Conservation (phyloP, 208 protist species). For the Crithidia fasciculata region DNA sequence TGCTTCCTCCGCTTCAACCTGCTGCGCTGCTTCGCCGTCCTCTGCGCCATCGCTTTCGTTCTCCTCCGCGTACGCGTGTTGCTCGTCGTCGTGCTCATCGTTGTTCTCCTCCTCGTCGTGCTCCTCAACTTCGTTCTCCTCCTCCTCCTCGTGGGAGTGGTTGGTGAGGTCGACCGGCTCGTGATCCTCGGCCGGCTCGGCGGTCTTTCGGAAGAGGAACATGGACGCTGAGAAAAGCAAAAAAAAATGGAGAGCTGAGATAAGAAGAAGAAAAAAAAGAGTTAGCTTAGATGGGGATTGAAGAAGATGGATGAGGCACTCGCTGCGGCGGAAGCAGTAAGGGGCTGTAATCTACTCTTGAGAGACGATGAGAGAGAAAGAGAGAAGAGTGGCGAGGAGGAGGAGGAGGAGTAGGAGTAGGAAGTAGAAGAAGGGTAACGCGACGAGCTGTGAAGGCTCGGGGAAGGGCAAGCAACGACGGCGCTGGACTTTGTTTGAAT, state of each 20-base stretch:
- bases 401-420: not conserved
- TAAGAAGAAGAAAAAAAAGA: not conserved
- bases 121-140: not conserved
- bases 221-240: conserved; percentile 25
- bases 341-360: not conserved
- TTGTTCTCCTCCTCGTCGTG: not conserved
- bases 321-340: not conserved
- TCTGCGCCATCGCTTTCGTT: not conserved
- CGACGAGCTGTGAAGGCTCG: too few relatives aligned
- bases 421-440: not conserved
- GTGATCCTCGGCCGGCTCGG: conserved; percentile 6
- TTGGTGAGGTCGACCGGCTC: conserved; percentile 13
- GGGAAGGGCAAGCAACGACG: too few relatives aligned
- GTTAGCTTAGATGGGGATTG: too few relatives aligned
- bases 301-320: too few relatives aligned
- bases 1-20: too few relatives aligned
- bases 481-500: too few relatives aligned
- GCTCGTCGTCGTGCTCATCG: not conserved
- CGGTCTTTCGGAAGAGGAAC: conserved; percentile 28
- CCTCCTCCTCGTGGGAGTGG: not conserved
- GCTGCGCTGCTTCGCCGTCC: not conserved
- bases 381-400: not conserved
- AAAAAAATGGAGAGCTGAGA: conserved; percentile 16
- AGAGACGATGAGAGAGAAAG: not conserved
- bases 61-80: not conserved